A percentile compares a stretch with the other conserved stretches of the same genome.
Conservation (phyloP, 169 alveolate species). For the Fabrea salina region DNA sequence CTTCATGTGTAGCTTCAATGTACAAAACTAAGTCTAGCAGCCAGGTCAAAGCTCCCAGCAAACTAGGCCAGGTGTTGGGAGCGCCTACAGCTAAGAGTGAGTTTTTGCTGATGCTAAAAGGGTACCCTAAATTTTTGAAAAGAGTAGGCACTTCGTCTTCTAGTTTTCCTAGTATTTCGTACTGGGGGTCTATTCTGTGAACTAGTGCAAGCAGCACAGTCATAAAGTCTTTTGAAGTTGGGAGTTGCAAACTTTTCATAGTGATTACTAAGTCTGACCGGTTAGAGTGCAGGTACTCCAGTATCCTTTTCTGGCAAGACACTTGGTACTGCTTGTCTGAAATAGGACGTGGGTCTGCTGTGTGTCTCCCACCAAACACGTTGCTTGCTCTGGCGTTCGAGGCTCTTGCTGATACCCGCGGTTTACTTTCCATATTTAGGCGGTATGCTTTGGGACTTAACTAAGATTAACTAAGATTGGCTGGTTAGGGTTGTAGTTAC, state of each 20-base stretch:
- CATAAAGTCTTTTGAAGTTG: constrained; percentile 13
- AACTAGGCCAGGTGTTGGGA: constrained; percentile 35
- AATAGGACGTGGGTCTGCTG: not conserved
- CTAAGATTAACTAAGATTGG: too few relatives aligned
- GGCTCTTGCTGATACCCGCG: too few relatives aligned
- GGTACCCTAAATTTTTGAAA: constrained; percentile 15
- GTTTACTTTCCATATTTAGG: too few relatives aligned
- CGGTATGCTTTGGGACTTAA: too few relatives aligned
- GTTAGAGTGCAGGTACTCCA: not conserved
- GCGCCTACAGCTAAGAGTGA: constrained; percentile 33
- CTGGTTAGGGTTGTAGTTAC: too few relatives aligned
- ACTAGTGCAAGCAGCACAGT: not conserved
- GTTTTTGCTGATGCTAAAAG: not conserved
- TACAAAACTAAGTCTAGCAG: constrained; percentile 22
- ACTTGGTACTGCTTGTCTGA: not conserved
- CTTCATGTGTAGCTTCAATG: not conserved
- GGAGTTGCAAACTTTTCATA: not conserved
- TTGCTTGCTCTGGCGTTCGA: not conserved
- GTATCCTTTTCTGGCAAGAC: not conserved
- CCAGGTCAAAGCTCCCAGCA: constrained; percentile 32
- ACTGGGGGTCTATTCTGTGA: not conserved
- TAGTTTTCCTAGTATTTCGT: not conserved
- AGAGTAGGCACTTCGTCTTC: constrained; percentile 15
- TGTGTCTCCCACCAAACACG: not conserved
- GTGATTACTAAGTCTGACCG: not conserved